Evolutionary conservation across 2,329 filamentous ascomycete species (phyloP).

Genomic region (Aspergillus sp.): DNA sequence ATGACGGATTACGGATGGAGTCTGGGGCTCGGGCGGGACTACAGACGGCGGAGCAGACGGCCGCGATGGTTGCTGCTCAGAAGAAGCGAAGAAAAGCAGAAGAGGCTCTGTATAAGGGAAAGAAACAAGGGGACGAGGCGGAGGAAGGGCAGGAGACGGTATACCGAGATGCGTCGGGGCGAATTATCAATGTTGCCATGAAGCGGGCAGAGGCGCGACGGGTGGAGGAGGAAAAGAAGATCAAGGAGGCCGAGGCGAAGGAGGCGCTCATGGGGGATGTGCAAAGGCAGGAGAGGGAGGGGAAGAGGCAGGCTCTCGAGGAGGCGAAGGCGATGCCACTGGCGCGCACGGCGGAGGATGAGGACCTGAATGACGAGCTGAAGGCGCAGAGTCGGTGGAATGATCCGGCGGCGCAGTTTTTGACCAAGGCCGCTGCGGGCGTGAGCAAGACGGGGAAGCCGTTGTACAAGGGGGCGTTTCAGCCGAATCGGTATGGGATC

Average conservation of each 20-base stretch:
- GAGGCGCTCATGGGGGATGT: conserved; percentile 81
- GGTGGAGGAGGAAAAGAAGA: conserved; percentile 69
- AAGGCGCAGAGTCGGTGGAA: conserved; percentile 81
- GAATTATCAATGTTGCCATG: conserved; percentile 92
- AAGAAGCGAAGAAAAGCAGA: conserved; percentile 54
- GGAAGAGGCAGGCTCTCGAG: conserved; percentile 65
- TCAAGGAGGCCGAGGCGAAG: conserved; percentile 63
- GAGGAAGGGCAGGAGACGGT: conserved; percentile 72
- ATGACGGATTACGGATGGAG: conserved; percentile 66
- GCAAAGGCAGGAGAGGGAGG: conserved; percentile 68
- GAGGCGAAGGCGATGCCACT: conserved; percentile 82
- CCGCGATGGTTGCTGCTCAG: conserved; percentile 65
- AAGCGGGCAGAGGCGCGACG: conserved; percentile 82
- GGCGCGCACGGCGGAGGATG: conserved; percentile 79
- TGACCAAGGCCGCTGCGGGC: conserved; percentile 53
- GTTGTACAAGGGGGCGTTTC: conserved; percentile 73
- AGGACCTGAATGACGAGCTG: conserved; percentile 78
- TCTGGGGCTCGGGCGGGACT: conserved; percentile 85
- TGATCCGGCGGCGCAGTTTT: conserved; percentile 83
- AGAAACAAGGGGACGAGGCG: conserved; percentile 38
- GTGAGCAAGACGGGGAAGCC: conserved; percentile 58
- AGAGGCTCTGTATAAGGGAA: conserved; percentile 41
- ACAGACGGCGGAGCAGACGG: conserved; percentile 78
- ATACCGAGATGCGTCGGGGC: conserved; percentile 89
- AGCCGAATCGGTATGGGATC: conserved; percentile 93